Base-by-base conservation (phyloP, 148 eudicot genomes). In the Rhododendron mucronatum region DNA sequence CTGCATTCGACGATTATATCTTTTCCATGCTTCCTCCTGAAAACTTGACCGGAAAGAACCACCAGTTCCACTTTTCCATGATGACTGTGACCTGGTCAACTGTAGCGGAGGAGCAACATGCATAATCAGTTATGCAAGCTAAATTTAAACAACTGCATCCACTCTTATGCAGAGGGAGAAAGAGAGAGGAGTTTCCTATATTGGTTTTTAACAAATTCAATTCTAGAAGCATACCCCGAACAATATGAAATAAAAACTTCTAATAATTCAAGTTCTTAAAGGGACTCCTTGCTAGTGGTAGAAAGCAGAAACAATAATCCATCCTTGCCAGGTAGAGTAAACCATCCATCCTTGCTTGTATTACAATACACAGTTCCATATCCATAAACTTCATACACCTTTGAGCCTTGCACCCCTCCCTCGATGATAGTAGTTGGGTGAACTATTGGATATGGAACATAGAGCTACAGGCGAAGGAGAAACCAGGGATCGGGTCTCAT, bases 1-100 rank as follows among this genome's bases (percentile, higher is more conserved):
- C 82, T 92, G 98, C 96, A 95, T 92, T 84, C 99, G 91, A 69
- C 95, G 94, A 87, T 91, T 89, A 88, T 95, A 94, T 90, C 91
- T 95, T 90, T 90, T 97, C 91, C 95, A 91, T 51, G 98, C 96
- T 86, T 95, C 98, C 90, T 95, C 95, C 86, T 95, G 96, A 86
- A 93, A 95, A 86, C 91, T 86, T 47, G 95, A 88, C 65, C 98
- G 89, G 85, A 89, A 97, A 75, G 98, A 93, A 90, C 95, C 88
- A 82, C 92, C 84, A 85, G 85, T 73, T 79, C 87, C 87, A 87
- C 91, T 83, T 91, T 90, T 91, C 90, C 92, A 85, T 87, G 92
- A 78, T 81, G 96, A 89, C 84, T 91, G 97, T 80, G 92, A 88
- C 91, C 93, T 93, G 88, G 89, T 89, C 90, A 92, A 61, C 98